Conservation (phyloP, 2,329 filamentous ascomycete species). For the Fusarium proliferatum region DNA sequence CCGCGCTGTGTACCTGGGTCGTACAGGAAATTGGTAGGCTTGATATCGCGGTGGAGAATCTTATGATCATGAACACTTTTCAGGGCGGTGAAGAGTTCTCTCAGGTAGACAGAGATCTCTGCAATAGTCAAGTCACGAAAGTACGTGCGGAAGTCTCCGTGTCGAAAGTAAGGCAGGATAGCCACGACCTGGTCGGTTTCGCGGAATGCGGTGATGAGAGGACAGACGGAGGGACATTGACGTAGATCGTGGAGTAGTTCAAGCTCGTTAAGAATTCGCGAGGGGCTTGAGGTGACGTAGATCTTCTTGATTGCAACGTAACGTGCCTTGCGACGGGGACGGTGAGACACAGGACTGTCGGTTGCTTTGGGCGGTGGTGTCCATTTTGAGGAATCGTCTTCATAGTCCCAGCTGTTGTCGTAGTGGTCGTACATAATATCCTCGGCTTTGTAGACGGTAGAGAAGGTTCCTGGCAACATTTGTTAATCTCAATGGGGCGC, state of each 20-base stretch:
- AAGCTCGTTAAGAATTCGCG: slow-evolving; percentile 94
- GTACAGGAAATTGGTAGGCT: slow-evolving; percentile 97
- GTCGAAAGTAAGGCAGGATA: slow-evolving; percentile 93
- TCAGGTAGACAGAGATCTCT: slow-evolving; percentile 91
- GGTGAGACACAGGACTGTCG: slow-evolving; percentile 49
- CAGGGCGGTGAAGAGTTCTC: slow-evolving; percentile 87
- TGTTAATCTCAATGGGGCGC: slow-evolving; percentile 12
- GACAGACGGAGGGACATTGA: slow-evolving; percentile 86
- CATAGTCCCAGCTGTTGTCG: slow-evolving; percentile 87
- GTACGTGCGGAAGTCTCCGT: slow-evolving; percentile 94
- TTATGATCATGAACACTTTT: slow-evolving; percentile 82
- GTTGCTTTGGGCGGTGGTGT: slow-evolving; percentile 72
- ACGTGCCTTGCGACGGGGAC: slow-evolving; percentile 60
- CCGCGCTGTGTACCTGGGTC: slow-evolving; percentile 82
- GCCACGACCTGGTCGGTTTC: slow-evolving; percentile 94
- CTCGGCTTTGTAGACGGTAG: slow-evolving; percentile 98
- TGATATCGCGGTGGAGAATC: slow-evolving; percentile 95
- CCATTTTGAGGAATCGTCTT: slow-evolving; percentile 74
- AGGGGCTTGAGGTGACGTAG: slow-evolving; percentile 95
- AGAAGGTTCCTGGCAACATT: slow-evolving; percentile 84
- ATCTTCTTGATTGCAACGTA: slow-evolving; percentile 99
- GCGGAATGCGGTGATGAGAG: slow-evolving; percentile 96
- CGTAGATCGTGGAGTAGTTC: slow-evolving; percentile 91
- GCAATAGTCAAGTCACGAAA: slow-evolving; percentile 88
- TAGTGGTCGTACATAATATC: slow-evolving; percentile 87